Base-by-base conservation (phyloP, 148 eudicot species). In the Beta vulgaris region DNA sequence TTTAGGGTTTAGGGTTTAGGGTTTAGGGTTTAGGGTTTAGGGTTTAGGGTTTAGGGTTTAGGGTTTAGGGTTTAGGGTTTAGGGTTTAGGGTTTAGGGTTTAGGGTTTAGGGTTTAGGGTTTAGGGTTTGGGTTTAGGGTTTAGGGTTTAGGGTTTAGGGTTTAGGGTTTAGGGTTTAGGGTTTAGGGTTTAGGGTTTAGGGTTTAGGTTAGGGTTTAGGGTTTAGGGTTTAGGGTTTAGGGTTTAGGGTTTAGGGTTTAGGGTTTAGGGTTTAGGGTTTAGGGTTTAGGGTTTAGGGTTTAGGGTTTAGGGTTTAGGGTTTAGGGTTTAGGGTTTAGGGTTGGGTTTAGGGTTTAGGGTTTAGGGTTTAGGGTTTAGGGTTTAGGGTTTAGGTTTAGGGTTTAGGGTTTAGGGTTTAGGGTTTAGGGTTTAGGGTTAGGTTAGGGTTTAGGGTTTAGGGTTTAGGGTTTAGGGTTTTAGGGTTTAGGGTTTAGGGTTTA, bases 401-500 rank as follows among this genome's bases (percentile, higher is more conserved):
- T 65, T 79, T 73, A 64, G 74, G 67, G 76, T 29, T 67, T 73
- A 26, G 43, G 77, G 78, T 39, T 73, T 73, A n/a, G 57, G 82
- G 74, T 62, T 68, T 73, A 44, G 59, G 77, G 78, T 62, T 73
- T 73, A 43, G 59, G 77, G 77, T 51, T 57, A 69, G 32, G 61
- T 73, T 79, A 65, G 72, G 82, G 82, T 66, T 79, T 79, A 73
- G 77, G 82, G 82, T 67, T 79, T 79, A 48, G 69, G 72, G 76
- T 68, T 64, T 71, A 63, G 72, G 81, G 76, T 72, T 78, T 78
- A 67, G 74, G 82, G 82, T 67, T 79, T 79, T 70, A 65, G 73
- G 82, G 82, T 73, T 79, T 77, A 67, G 73, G 82, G 82, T 58
- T 79, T 79, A 68, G 74, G 82, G 82, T 68, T 79, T 79, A 68